These are phyloP conservation scores for Raphanus sativus DNA, from an alignment of 345 rosid species.

Conservation along the genomic window DNA sequence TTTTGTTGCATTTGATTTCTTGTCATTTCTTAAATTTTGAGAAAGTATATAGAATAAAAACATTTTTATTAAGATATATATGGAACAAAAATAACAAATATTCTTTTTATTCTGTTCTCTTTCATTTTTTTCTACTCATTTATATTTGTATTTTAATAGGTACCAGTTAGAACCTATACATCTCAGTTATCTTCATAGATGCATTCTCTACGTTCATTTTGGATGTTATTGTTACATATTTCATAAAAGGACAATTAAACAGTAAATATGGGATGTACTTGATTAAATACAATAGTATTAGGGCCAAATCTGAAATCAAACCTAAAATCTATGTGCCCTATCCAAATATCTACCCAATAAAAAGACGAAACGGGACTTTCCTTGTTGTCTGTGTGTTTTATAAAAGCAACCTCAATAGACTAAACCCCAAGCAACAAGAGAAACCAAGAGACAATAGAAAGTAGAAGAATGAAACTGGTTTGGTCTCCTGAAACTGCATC, in stretches of 20 bases:
- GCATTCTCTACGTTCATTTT: neutral
- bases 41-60: no score
- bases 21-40: no score
- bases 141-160: no score
- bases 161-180: no score
- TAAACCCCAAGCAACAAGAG: conserved; percentile 34
- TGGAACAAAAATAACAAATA: no score
- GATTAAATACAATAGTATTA: neutral
- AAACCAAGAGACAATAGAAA: neutral
- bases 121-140: no score
- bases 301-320: neutral
- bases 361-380: conserved; percentile 17
- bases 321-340: conserved; percentile 20
- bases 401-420: conserved; percentile 16
- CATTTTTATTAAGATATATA: no score
- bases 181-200: neutral
- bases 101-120: no score
- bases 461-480: conserved; percentile 64
- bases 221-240: neutral
- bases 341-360: conserved; percentile 21
- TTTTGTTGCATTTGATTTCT: no score
- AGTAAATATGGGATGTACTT: neutral
- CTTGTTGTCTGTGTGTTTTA: neutral
- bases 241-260: neutral
- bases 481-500: conserved; percentile 90